These are phyloP conservation scores for Zasmidium cellare DNA, from an alignment of 2,329 filamentous ascomycete species.

Conservation along the genomic window DNA sequence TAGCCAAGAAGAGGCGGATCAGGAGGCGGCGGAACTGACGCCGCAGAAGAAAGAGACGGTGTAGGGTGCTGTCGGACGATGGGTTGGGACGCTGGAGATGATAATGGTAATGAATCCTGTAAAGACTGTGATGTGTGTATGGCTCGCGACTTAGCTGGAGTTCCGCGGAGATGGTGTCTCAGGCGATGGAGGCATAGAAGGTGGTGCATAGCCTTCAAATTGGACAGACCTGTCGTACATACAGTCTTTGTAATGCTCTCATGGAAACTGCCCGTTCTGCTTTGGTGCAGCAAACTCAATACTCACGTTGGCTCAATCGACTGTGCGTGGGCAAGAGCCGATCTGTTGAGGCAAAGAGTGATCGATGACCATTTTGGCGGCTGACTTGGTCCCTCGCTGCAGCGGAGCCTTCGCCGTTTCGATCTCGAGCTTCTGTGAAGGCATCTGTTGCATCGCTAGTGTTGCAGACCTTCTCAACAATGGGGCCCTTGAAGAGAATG, in stretches of 20 bases:
- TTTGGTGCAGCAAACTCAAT: neutral
- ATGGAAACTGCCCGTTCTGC: neutral
- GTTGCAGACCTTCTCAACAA: too few relatives aligned
- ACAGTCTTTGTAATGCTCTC: neutral
- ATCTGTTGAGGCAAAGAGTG: too few relatives aligned
- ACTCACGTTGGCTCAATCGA: neutral
- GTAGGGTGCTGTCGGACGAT: neutral
- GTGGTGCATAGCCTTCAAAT: neutral
- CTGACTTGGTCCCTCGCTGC: too few relatives aligned
- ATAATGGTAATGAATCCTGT: constrained; percentile 3
- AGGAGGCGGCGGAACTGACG: constrained; percentile 22
- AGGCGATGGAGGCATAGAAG: neutral
- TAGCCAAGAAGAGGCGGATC: constrained; percentile 21
- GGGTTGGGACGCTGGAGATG: neutral
- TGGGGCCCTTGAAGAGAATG: too few relatives aligned
- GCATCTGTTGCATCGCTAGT: too few relatives aligned
- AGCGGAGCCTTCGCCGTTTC: too few relatives aligned
- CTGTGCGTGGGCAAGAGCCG: neutral
- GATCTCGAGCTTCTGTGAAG: too few relatives aligned
- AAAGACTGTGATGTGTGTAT: neutral
- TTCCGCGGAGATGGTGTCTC: neutral
- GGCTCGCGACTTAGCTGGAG: neutral
- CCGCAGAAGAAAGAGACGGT: constrained; percentile 20
- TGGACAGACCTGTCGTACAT: neutral
- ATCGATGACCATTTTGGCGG: too few relatives aligned